Conservation (phyloP, 495 filamentous ascomycete genomes). For the Aspergillus saccharolyticus region DNA sequence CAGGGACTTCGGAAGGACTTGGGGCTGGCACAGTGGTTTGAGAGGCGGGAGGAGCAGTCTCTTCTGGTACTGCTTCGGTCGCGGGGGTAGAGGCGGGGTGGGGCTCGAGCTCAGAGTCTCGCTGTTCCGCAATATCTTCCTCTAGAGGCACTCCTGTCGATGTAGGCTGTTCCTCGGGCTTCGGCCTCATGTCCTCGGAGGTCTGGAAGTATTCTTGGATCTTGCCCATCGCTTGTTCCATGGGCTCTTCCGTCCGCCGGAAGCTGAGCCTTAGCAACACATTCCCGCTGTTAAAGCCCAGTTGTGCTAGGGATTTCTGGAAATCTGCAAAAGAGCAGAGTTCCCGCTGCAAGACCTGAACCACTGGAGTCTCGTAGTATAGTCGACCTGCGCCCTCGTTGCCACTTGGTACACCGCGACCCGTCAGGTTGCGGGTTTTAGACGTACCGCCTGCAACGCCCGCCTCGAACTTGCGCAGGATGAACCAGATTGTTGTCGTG, state of each 20-base stretch:
- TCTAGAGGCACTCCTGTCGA: conserved; percentile 12
- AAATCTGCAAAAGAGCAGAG: conserved; percentile 70
- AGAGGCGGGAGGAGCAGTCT: conserved; percentile 24
- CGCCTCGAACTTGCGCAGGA: conserved; percentile 83
- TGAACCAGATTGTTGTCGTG: conserved; percentile 77
- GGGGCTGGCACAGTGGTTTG: conserved; percentile 13
- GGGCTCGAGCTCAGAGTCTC: conserved; percentile 7
- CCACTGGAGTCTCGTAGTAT: conserved; percentile 79
- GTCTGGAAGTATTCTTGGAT: conserved; percentile 66
- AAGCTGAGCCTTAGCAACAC: conserved; percentile 74
- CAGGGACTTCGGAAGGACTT: conserved; percentile 15
- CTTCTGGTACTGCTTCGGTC: conserved; percentile 11
- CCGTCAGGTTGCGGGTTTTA: conserved; percentile 73
- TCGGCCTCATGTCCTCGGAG: conserved; percentile 28
- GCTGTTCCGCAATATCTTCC: conserved; percentile 18
- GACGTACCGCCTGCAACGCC: conserved; percentile 50
- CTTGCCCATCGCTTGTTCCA: conserved; percentile 79
- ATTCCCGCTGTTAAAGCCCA: conserved; percentile 80
- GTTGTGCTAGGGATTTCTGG: conserved; percentile 79
- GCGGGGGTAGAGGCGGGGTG: conserved; percentile 4
- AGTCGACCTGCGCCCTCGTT: conserved; percentile 64
- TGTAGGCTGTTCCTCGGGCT: conserved; percentile 10
- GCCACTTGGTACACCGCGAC: conserved; percentile 60
- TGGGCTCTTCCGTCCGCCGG: conserved; percentile 64
- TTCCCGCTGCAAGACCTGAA: conserved; percentile 75